A percentile compares a stretch with the other conserved stretches of the same genome.
Conservation (phyloP, 768 basidiomycete genomes). For the Omphalotus guepiniiformis region DNA sequence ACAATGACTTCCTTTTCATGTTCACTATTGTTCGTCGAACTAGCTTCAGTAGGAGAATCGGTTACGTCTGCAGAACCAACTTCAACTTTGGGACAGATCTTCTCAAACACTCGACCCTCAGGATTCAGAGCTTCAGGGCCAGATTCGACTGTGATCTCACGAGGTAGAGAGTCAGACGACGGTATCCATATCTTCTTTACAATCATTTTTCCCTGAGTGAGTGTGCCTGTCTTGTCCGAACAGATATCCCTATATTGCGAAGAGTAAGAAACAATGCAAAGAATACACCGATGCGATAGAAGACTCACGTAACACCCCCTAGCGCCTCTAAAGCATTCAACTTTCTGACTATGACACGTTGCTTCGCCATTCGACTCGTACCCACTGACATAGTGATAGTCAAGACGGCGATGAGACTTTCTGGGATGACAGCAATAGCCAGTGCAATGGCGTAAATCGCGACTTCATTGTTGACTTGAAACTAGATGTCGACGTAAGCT, state of each 20-base stretch:
- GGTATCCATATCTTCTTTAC: slow-evolving; percentile 37
- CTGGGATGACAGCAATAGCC: slow-evolving; percentile 37
- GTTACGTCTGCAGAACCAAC: too few relatives aligned
- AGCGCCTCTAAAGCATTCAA: slow-evolving; percentile 63
- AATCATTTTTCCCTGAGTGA: slow-evolving; percentile 43
- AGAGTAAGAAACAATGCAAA: neutral
- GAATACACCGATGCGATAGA: neutral
- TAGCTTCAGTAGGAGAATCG: too few relatives aligned
- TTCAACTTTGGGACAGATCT: too few relatives aligned
- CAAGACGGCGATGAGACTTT: slow-evolving; percentile 42
- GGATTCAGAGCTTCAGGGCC: slow-evolving; percentile 30
- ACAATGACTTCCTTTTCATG: slow-evolving; percentile 18
- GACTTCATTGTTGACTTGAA: neutral
- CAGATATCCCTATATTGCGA: slow-evolving; percentile 48
- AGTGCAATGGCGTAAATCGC: slow-evolving; percentile 26
- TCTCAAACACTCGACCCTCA: slow-evolving; percentile 19
- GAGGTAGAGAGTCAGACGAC: slow-evolving; percentile 16
- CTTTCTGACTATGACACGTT: slow-evolving; percentile 59
- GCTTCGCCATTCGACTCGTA: slow-evolving; percentile 47
- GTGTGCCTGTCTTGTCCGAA: slow-evolving; percentile 65
- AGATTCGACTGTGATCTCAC: slow-evolving; percentile 30
- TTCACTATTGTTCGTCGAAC: too few relatives aligned
- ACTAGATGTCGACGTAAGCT: neutral
- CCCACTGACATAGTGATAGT: slow-evolving; percentile 59
- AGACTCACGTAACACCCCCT: slow-evolving; percentile 44